Evolutionary conservation across 148 eudicot species (phyloP).

Genomic region (Rhododendron henanense): DNA sequence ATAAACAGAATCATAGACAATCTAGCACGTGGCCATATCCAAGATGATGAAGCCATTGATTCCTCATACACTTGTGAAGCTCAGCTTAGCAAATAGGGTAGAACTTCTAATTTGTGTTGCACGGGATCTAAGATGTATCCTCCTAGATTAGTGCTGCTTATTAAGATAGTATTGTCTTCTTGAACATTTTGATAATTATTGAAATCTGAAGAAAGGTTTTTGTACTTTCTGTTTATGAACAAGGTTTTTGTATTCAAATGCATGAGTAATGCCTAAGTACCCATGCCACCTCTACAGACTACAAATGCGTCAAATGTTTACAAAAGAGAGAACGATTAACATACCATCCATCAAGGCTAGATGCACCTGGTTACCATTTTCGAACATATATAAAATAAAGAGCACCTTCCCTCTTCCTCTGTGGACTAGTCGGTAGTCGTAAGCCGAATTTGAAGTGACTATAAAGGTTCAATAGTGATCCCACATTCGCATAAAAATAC

Average conservation of each 20-base stretch:
- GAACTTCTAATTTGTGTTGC: neutral
- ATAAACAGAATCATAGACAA: neutral
- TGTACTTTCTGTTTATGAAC: neutral
- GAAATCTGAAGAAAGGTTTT: neutral
- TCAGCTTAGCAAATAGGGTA: constrained; percentile 13
- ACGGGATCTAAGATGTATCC: neutral
- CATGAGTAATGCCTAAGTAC: neutral
- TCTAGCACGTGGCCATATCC: neutral
- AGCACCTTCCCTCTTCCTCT: too few species aligned
- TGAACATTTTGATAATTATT: neutral
- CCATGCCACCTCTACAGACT: too few species aligned
- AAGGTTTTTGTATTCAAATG: neutral
- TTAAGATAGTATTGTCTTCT: neutral
- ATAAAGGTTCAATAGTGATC: too few species aligned
- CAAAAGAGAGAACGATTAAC: too few species aligned
- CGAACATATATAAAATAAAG: too few species aligned
- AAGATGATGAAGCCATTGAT: constrained; percentile 9
- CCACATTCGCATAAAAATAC: too few species aligned
- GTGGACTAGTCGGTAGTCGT: too few species aligned
- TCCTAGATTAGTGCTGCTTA: neutral
- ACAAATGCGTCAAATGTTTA: too few species aligned
- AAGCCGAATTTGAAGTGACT: too few species aligned
- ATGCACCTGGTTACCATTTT: too few species aligned
- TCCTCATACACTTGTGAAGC: constrained; percentile 6
- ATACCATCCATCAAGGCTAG: too few species aligned